These are phyloP conservation scores for Rhytidiadelphus loreus DNA, from an alignment of 225 moss, liverwort and hornwort species.

Conservation along the genomic window DNA sequence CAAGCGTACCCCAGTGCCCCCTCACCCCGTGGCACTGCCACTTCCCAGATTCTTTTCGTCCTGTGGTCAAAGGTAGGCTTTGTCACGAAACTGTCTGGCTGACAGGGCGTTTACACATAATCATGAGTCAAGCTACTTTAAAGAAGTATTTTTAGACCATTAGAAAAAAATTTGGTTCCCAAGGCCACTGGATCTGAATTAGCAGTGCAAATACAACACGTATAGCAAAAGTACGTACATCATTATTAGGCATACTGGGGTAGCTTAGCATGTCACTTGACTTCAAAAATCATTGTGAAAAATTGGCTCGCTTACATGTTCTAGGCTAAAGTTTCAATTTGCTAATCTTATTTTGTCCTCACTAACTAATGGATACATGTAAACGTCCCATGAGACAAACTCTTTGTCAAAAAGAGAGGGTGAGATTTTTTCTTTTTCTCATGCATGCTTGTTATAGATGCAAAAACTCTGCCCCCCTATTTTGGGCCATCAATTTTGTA, in stretches of 20 bases:
- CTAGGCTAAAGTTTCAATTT: background rate
- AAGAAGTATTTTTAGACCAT: background rate
- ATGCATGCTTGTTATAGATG: background rate
- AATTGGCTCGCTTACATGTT: background rate
- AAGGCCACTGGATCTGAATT: background rate
- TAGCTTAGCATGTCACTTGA: too few relatives aligned
- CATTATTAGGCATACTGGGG: background rate
- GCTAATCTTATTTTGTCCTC: rapidly evolving
- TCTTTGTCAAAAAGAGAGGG: background rate
- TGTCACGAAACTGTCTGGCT: background rate
- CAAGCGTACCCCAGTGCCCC: background rate
- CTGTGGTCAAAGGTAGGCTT: background rate
- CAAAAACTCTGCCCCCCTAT: background rate
- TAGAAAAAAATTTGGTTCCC: background rate
- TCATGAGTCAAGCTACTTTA: background rate
- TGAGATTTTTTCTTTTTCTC: background rate
- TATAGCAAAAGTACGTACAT: too few relatives aligned
- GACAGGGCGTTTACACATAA: background rate
- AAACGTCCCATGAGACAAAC: background rate
- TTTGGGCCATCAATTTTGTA: background rate
- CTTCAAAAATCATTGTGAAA: background rate
- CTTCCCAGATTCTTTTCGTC: too few relatives aligned
- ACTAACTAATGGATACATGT: background rate
- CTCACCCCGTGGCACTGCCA: background rate
- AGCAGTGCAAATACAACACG: too few relatives aligned